These are phyloP conservation scores for Botrytis deweyae DNA, from an alignment of 2,329 filamentous ascomycete species.

Conservation along the genomic window DNA sequence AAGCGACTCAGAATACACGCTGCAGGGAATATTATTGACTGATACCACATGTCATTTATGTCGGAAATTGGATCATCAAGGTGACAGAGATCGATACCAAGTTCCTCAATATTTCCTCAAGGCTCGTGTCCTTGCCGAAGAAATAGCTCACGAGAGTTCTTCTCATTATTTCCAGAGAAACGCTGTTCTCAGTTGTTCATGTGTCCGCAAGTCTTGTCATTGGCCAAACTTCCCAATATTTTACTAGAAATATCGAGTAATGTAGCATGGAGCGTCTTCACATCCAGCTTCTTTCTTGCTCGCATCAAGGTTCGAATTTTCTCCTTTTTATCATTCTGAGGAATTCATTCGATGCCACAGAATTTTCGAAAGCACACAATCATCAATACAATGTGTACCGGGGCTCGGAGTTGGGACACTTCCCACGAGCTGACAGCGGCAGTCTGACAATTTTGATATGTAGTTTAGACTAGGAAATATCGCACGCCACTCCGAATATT, in stretches of 20 bases:
- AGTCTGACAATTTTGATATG: background rate
- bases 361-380: background rate
- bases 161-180: background rate
- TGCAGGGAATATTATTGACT: background rate
- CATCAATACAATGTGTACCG: background rate
- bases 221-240: background rate
- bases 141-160: background rate
- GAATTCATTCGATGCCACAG: background rate
- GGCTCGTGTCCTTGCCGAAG: background rate
- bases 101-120: background rate
- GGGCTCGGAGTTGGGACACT: background rate
- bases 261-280: too few species aligned
- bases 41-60: background rate
- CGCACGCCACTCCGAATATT: background rate
- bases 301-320: background rate
- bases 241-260: background rate
- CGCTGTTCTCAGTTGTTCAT: background rate
- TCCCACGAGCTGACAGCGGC: background rate
- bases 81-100: background rate
- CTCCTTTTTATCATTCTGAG: background rate
- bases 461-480: background rate
- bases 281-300: background rate
- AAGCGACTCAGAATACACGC: background rate
- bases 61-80: background rate
- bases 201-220: background rate